Base-by-base conservation (phyloP, 768 basidiomycete species). In the Rhodotorula babjevae region DNA sequence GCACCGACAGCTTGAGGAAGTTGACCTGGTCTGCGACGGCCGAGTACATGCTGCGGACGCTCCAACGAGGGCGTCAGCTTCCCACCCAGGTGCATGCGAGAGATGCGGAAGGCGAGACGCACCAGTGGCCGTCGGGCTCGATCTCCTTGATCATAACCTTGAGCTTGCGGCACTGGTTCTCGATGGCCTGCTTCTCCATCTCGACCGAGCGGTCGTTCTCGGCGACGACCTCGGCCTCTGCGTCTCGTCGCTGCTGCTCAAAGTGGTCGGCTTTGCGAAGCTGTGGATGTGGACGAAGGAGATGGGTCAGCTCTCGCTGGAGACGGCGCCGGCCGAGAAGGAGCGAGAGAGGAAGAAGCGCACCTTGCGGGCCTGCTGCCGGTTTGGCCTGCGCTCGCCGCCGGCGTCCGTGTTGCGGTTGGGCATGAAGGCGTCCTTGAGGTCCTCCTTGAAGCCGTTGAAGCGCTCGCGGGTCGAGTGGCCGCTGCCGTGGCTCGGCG, bases 51-150 rank as follows among this genome's bases (percentile, higher is more conserved):
- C 76, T 77, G 73, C 15, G 16, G 8, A 15, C 11, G 14, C 25
- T 0, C 44, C 44, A 14, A 23, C 9, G 15, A 15, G n/a, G 31
- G n/a, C 47, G 19, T 33, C n/a, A 49, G 7, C 46, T 15, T 7
- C 5, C 19, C 44, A 18, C 1, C 25, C 2, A 5, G 16, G 9
- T 3, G 10, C 21, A 21, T 33, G 36, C 11, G 19, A 40, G 18
- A 19, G 23, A 4, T 2, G 19, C 18, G 10, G 8, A 49, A 10
- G 3, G 19, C 15, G 2, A 9, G 11, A 52, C 72, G 60, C 29
- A 76, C 72, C 95, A 98, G 77, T 98, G 94, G 0, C 95, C 95
- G 77, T 98, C 95, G 27, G 95, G 92, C 70, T 88, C 88, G 77
- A 97, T 89, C 93, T 96, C 76, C 36, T 68, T 71, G 50, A 77